A percentile compares a stretch with the other conserved stretches of the same genome.
These are phyloP conservation scores for Aureobasidium zeae DNA, from an alignment of 2,329 filamentous ascomycete genomes.

Conservation along the genomic window DNA sequence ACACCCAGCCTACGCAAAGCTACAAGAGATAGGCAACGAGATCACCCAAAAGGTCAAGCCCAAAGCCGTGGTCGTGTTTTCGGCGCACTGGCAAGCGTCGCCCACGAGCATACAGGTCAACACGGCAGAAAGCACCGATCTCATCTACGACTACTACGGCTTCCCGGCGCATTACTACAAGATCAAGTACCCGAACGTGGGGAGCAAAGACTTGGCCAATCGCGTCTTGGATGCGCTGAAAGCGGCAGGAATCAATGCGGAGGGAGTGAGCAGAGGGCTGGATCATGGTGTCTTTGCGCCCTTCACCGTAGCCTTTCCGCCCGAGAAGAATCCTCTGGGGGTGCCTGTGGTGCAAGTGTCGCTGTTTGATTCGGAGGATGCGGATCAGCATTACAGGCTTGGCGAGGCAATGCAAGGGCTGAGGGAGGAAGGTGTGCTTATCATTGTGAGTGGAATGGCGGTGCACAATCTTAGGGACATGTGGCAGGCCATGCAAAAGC, in stretches of 20 bases:
- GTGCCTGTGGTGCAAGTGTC: conserved; percentile 64
- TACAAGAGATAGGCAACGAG: conserved; percentile 57
- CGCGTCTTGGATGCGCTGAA: conserved; percentile 48
- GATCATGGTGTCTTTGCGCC: conserved; percentile 69
- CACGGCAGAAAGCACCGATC: conserved; percentile 50
- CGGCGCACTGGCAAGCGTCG: conserved; percentile 64
- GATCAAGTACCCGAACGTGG: conserved; percentile 55
- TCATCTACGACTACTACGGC: conserved; percentile 69
- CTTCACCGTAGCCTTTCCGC: conserved; percentile 49
- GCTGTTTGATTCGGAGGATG: conserved; percentile 55
- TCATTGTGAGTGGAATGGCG: conserved; percentile 66
- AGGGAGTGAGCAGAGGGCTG: conserved; percentile 53
- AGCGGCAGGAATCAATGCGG: conserved; percentile 50
- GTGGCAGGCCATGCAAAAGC: conserved; percentile 20
- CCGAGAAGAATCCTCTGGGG: conserved; percentile 29
- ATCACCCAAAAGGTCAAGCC: conserved; percentile 63
- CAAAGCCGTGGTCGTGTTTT: conserved; percentile 65
- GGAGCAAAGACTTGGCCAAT: conserved; percentile 50
- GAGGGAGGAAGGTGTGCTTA: conserved; percentile 56
- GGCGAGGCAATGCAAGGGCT: conserved; percentile 58
- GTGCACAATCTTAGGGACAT: conserved; percentile 37
- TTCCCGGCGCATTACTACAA: conserved; percentile 63
- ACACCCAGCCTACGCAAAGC: conserved; percentile 57
- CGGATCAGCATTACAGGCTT: conserved; percentile 56
- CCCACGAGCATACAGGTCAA: conserved; percentile 54